These are phyloP conservation scores for Epichloe festucae DNA, from an alignment of 2,329 filamentous ascomycete genomes.

Conservation along the genomic window DNA sequence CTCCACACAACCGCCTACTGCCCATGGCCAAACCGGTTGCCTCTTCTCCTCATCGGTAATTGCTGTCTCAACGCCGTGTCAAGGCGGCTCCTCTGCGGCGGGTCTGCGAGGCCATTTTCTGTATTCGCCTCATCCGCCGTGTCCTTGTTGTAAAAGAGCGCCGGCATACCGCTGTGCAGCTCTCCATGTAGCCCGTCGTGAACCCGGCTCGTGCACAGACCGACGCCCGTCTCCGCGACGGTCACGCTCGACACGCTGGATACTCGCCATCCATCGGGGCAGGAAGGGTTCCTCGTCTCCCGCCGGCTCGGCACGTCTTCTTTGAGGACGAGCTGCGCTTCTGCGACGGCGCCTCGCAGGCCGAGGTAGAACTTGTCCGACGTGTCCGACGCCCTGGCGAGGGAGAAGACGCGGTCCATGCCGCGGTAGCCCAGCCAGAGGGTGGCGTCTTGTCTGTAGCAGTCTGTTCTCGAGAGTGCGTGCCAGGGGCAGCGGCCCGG, in stretches of 20 bases:
- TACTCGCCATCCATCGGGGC: neutral
- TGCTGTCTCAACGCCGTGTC: slow-evolving; percentile 9
- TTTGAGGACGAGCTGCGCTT: slow-evolving; percentile 23
- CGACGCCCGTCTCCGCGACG: slow-evolving; percentile 20
- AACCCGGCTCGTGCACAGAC: slow-evolving; percentile 9
- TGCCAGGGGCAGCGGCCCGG: slow-evolving; percentile 35
- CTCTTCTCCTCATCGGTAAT: neutral
- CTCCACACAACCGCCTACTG: neutral
- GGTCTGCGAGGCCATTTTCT: neutral
- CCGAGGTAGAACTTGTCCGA: slow-evolving; percentile 37
- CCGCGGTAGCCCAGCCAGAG: slow-evolving; percentile 27
- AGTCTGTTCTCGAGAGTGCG: slow-evolving; percentile 25
- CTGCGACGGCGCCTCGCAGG: slow-evolving; percentile 32
- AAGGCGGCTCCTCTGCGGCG: slow-evolving; percentile 3
- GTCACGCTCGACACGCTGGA: slow-evolving; percentile 8
- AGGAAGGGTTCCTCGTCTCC: neutral
- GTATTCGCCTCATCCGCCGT: neutral
- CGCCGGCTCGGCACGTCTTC: slow-evolving; percentile 14
- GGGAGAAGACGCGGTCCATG: slow-evolving; percentile 28
- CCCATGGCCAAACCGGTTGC: neutral
- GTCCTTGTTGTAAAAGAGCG: slow-evolving; percentile 8
- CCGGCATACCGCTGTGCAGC: slow-evolving; percentile 10
- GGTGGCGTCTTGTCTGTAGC: slow-evolving; percentile 36
- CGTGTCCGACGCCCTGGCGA: slow-evolving; percentile 33
- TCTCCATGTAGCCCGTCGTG: slow-evolving; percentile 5